These are phyloP conservation scores for Helichrysum umbraculigerum DNA, from an alignment of 129 eudicot species.

Conservation along the genomic window DNA sequence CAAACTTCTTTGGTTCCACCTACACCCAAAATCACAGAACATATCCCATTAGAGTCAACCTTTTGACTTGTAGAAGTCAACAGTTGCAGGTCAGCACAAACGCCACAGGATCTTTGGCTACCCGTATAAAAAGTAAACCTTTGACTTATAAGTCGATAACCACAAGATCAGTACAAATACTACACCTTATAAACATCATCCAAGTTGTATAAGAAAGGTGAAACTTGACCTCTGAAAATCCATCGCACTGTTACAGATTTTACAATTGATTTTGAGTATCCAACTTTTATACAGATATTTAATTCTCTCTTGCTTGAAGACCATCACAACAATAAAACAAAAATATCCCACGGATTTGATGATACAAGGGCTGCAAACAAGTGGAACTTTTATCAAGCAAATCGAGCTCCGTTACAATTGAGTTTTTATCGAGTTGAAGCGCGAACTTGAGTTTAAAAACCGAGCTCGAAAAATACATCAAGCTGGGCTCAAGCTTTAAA, in stretches of 20 bases:
- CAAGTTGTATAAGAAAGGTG: neutral
- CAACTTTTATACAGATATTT: neutral
- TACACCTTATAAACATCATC: neutral
- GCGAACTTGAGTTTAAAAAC: no score
- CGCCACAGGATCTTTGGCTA: neutral
- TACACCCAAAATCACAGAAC: constrained; percentile 5
- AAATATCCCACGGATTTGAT: neutral
- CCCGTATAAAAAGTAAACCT: neutral
- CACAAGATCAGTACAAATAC: neutral
- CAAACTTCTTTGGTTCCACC: constrained; percentile 41
- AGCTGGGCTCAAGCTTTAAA: no score
- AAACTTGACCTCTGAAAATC: neutral
- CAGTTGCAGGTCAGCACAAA: neutral
- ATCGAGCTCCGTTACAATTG: no score
- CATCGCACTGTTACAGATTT: neutral
- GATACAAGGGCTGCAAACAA: neutral
- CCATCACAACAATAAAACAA: neutral
- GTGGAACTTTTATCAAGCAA: neutral
- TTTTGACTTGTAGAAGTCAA: neutral
- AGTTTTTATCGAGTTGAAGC: no score
- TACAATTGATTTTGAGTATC: neutral
- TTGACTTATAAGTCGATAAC: constrained; percentile 13
- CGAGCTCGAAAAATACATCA: no score
- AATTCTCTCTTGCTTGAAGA: neutral
- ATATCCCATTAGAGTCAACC: constrained; percentile 1